A percentile compares a stretch with the other conserved stretches of the same genome.
Evolutionary conservation across 2,329 filamentous ascomycete genomes (phyloP).

Genomic region (Davidsoniella eucalypti): DNA sequence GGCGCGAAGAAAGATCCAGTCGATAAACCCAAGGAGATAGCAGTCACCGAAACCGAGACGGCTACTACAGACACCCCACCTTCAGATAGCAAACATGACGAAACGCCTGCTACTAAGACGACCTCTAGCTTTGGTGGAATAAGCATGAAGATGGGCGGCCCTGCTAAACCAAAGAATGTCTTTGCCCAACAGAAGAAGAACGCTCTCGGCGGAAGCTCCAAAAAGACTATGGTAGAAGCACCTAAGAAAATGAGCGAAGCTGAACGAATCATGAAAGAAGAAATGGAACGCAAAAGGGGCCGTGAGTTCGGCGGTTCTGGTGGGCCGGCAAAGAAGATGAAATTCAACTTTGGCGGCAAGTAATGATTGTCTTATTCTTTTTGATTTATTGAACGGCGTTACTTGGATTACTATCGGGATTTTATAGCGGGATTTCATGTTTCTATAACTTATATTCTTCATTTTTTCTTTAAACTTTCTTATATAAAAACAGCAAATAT

Average conservation of each 20-base stretch:
- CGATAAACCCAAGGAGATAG: constrained; percentile 1
- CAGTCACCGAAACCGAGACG: too few relatives aligned
- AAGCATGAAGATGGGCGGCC: constrained; percentile 43
- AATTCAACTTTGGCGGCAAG: constrained; percentile 11
- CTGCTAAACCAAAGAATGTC: constrained; percentile 54
- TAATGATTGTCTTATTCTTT: not conserved
- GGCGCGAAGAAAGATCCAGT: constrained; percentile 26
- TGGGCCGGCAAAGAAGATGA: constrained; percentile 29
- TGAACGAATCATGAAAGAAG: constrained; percentile 77
- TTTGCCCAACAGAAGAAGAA: constrained; percentile 28
- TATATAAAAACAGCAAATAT: too few relatives aligned
- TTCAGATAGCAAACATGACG: not conserved
- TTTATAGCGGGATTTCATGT: not conserved
- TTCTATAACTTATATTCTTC: not conserved
- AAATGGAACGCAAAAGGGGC: constrained; percentile 53
- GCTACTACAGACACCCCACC: not conserved
- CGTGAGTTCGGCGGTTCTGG: constrained; percentile 26
- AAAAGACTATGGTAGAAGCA: constrained; percentile 44
- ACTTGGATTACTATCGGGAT: not conserved
- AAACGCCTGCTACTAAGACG: constrained; percentile 24
- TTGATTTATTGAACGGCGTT: not conserved
- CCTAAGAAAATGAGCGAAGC: constrained; percentile 78
- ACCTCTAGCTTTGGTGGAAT: constrained; percentile 24
- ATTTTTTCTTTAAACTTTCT: too few relatives aligned
- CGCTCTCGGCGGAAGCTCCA: constrained; percentile 15